phyloP scores from a whole-genome alignment of 495 filamentous ascomycete species.

The Podospora pseudopauciseta region DNA sequence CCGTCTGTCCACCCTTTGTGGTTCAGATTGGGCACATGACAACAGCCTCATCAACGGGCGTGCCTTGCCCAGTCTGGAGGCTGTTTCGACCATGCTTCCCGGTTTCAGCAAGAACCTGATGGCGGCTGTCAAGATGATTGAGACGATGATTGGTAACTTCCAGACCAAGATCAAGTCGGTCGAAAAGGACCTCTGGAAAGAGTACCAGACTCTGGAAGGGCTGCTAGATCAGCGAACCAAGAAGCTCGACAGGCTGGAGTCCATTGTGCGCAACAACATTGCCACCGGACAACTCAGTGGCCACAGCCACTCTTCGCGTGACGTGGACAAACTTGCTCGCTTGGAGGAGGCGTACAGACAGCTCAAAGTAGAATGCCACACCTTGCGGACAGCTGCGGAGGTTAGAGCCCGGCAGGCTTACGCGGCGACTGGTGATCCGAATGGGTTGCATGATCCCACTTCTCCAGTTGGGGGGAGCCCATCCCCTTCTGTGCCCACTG shows the following conservation, averaged over 20 bases:
- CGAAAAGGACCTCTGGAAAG: conserved; percentile 82
- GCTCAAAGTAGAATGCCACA: conserved; percentile 78
- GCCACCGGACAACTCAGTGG: conserved; percentile 38
- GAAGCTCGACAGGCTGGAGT: conserved; percentile 83
- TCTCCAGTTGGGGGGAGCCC: conserved; percentile 40
- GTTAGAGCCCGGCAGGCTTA: conserved; percentile 39
- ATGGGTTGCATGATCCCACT: conserved; percentile 24
- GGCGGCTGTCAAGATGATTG: conserved; percentile 81
- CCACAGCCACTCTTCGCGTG: conserved; percentile 18
- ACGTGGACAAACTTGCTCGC: conserved; percentile 53
- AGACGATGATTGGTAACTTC: conserved; percentile 76
- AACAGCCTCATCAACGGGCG: conserved; percentile 87
- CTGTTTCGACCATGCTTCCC: conserved; percentile 73
- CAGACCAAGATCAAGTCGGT: conserved; percentile 74
- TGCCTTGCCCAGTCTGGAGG: conserved; percentile 70
- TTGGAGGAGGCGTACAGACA: conserved; percentile 76
- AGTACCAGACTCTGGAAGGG: conserved; percentile 83
- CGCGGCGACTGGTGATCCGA: conserved; percentile 19
- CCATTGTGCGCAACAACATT: conserved; percentile 57
- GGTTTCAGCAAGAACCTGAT: conserved; percentile 86
- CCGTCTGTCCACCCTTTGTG: conserved; percentile 78
- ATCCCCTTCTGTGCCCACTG: conserved; percentile 48
- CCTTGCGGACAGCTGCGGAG: conserved; percentile 56
- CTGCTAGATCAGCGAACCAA: conserved; percentile 74
- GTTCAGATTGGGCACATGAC: conserved; percentile 84